Conservation (phyloP, 805 yeast species). For the Alloascoidea africana region DNA sequence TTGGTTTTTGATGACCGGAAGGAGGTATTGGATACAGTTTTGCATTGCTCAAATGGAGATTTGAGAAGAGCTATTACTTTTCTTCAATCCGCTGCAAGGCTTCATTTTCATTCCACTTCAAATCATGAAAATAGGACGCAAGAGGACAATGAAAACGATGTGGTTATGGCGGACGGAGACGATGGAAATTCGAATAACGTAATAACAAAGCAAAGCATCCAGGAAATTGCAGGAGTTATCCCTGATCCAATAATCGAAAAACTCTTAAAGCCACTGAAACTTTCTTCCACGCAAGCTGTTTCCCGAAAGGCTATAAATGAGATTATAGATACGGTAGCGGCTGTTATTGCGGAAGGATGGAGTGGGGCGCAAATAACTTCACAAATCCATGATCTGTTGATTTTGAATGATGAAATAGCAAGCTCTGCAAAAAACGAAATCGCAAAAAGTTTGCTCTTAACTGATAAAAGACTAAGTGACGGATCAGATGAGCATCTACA, state of each 20-base stretch:
- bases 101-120: slow-evolving; percentile 17
- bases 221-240: slow-evolving; percentile 68
- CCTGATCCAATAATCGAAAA: slow-evolving; percentile 29
- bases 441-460: slow-evolving; percentile 50
- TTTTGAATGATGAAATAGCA: slow-evolving; percentile 34
- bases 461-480: slow-evolving; percentile 59
- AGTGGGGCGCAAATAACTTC: slow-evolving; percentile 57
- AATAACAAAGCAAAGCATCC: slow-evolving; percentile 31
- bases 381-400: slow-evolving; percentile 56
- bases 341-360: slow-evolving; percentile 56
- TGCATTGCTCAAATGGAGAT: slow-evolving; percentile 77
- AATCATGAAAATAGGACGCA: too few relatives aligned
- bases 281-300: slow-evolving; percentile 15
- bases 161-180: slow-evolving; percentile 13
- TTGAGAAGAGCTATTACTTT: slow-evolving; percentile 84
- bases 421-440: slow-evolving; percentile 47
- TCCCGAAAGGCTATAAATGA: slow-evolving; percentile 14
- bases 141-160: slow-evolving; percentile 9
- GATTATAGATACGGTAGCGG: slow-evolving; percentile 29
- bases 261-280: neutral
- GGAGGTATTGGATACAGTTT: slow-evolving; percentile 48
- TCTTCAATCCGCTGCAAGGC: slow-evolving; percentile 68
- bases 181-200: slow-evolving; percentile 11
- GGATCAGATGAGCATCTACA: slow-evolving; percentile 89
- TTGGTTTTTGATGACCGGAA: slow-evolving; percentile 25